These are phyloP conservation scores for Plantago ovata DNA, from an alignment of 257 asterid genomes.

Conservation along the genomic window DNA sequence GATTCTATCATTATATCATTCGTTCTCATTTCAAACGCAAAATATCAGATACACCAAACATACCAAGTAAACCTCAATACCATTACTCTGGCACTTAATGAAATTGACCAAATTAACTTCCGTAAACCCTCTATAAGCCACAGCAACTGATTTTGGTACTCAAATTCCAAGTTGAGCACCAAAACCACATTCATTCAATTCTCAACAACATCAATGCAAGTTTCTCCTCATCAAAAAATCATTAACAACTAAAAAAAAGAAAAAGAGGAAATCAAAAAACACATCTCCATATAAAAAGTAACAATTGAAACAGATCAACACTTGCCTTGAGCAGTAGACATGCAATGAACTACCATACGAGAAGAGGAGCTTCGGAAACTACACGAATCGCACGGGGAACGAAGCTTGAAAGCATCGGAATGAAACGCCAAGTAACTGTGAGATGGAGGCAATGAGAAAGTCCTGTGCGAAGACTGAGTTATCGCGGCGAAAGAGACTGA, in stretches of 20 bases:
- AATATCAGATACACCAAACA: too few species aligned
- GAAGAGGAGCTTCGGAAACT: slow-evolving; percentile 34
- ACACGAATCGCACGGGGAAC: slow-evolving; percentile 32
- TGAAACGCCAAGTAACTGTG: slow-evolving; percentile 23
- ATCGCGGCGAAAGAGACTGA: slow-evolving; percentile 43
- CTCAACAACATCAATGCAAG: neutral
- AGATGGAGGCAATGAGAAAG: slow-evolving; percentile 18
- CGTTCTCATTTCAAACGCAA: too few species aligned
- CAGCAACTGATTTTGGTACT: neutral
- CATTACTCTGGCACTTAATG: too few species aligned
- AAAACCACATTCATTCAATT: neutral
- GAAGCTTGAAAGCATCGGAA: slow-evolving; percentile 43
- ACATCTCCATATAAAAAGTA: too few species aligned
- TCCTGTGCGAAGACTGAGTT: slow-evolving; percentile 41
- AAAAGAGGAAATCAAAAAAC: too few species aligned
- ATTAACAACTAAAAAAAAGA: too few species aligned
- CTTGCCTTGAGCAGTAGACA: slow-evolving; percentile 58
- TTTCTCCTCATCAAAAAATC: too few species aligned
- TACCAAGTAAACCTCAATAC: too few species aligned
- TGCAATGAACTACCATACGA: slow-evolving; percentile 59
- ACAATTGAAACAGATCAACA: neutral
- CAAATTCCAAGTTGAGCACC: neutral
- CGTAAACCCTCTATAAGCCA: too few species aligned
- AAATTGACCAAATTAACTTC: too few species aligned
- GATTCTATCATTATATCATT: too few species aligned